Evolutionary conservation across 345 rosid species (phyloP).

Genomic region (Viola odorata): DNA sequence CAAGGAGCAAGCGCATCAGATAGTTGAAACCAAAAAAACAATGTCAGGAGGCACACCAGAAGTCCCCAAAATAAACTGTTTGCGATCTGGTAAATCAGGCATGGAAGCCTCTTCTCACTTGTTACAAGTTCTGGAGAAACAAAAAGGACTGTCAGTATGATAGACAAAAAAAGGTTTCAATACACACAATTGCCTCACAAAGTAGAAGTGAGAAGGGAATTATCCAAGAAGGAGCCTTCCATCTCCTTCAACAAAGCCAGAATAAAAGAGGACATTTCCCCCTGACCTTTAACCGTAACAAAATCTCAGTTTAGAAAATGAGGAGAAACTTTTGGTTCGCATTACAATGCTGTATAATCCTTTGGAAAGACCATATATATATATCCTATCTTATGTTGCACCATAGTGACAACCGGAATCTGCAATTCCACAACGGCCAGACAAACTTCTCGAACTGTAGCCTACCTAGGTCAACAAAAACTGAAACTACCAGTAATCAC

Average conservation of each 20-base stretch:
- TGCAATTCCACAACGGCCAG: too few relatives aligned
- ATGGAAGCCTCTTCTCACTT: background rate
- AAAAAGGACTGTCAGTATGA: background rate
- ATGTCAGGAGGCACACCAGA: background rate
- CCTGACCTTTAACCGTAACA: background rate
- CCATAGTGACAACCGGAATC: background rate
- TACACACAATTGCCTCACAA: background rate
- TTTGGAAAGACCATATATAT: background rate
- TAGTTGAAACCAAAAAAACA: background rate
- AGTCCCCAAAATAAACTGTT: background rate
- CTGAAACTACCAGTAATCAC: constrained; percentile 15
- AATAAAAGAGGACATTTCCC: background rate
- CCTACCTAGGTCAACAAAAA: background rate
- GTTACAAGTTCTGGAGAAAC: background rate
- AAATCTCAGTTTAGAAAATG: background rate
- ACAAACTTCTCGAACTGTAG: background rate
- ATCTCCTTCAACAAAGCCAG: too few relatives aligned
- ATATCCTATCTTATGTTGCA: background rate
- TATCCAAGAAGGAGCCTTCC: background rate
- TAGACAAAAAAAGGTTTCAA: background rate
- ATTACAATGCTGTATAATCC: background rate
- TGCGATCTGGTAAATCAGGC: background rate
- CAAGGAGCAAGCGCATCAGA: background rate
- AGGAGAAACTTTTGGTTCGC: background rate
- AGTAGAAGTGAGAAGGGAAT: background rate